Base-by-base conservation (phyloP, 2,329 filamentous ascomycete species). In the Coniochaeta ligniaria region DNA sequence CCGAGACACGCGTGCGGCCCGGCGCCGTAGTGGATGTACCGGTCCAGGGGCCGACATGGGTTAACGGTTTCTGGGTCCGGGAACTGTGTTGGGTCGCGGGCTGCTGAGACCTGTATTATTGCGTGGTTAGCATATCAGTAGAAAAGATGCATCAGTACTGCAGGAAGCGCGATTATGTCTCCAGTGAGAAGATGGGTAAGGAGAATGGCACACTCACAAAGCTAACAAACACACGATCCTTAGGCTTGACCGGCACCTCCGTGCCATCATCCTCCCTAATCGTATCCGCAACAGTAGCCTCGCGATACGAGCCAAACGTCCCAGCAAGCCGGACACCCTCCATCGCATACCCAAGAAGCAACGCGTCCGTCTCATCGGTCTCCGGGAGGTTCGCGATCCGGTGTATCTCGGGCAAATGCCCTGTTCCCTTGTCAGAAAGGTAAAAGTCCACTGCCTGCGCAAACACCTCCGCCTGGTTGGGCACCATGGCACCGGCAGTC, bases 401-500 rank as follows among this genome's bases (percentile, higher is more conserved):
- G 65, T 87, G 80, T 60, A 93, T 80, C 50, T 86, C 83, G 0
- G 82, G 76, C 0, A 89, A 72, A 67, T 91, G 78, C 14, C 75
- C 65, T 60, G 77, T 73, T 65, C 84, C 83, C 35, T 82, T 74
- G 2, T 80, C 75, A 0, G 83, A 82, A 6, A 92, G 79, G 69
- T 89, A 92, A 74, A 84, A 92, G 69, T 92, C 89, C 20, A 92
- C 77, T 1, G 88, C 80, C 74, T 90, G 87, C 1, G 87, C 84
- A 69, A 92, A 91, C 67, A 89, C 78, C 68, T 90, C 84, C 1
- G 83, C 86, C 70, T 92, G 88, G 66, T 85, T 90, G 1, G 90
- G 86, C 8, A 90, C 85, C 71, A 89, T 82, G 1, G 86, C 83
- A 4, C 81, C 81, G 0, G 86, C 84, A 0, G 86, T 86, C 0